Evolutionary conservation across 768 basidiomycete genomes (phyloP), one percentile per base, ranked within the genome.

Genomic region (Hygrophoropsis aurantiaca): DNA sequence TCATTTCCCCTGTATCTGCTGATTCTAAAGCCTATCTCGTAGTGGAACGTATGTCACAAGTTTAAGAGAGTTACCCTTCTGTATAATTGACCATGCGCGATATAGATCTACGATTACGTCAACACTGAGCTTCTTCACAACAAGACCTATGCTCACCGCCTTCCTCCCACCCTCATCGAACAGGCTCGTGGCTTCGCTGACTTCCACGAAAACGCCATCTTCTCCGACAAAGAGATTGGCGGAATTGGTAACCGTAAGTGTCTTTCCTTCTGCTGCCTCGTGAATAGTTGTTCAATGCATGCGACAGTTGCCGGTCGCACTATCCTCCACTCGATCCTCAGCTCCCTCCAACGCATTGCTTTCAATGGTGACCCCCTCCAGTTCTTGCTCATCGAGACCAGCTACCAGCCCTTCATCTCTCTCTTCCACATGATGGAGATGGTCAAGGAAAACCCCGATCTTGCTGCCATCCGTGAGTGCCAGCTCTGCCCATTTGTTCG

Each of bases 351-450:
- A 59, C 83, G 82, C 58, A 85, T 94, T 63, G 80, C 86, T 37
- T 88, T 84, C 74, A 82, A 84, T 57, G 81, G 78, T 51, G 85
- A 90, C 69, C 84, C 88, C 37, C 80, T 93, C 42, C 84, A 88
- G 58, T 78, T 94, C 69, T 74, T 85, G 66, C 63, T 91, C 54
- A 74, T 90, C 55, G 81, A 88, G 69, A 84, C 85, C 13, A 87
- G 88, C 52, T 94, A 94, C 74, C 91, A 93, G 66, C 85, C 91
- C 11, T 90, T 94, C 79, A 84, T 93, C 59, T 91, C 89, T 4
- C 75, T 94, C 65, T 87, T 94, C 80, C 80, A 84, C 61, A 79
- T 87, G 66, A 80, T 88, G 16, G 87, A 85, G 47, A 68, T 85
- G 46, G 55, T 67, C 54, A 70, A 78, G 51, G 67, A 76, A 21